phyloP scores from a whole-genome alignment of 768 basidiomycete genomes.

The Suillus americanus region DNA sequence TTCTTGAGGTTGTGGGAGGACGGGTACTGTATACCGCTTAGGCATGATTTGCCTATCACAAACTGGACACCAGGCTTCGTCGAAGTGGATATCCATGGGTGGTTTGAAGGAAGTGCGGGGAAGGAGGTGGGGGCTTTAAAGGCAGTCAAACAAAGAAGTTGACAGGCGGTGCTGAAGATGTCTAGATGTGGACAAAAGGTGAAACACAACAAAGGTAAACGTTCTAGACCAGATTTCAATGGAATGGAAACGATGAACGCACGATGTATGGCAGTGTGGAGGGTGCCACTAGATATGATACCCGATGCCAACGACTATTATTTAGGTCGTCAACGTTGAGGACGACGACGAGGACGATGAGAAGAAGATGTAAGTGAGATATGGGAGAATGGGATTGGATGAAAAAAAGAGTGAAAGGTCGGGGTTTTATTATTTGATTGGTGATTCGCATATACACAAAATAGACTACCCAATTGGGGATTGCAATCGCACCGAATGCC shows the following conservation, averaged over 20 bases:
- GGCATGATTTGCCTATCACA: conserved; percentile 80
- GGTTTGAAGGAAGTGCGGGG: conserved; percentile 9
- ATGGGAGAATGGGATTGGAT: conserved; percentile 26
- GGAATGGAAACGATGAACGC: conserved; percentile 15
- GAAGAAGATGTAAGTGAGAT: conserved; percentile 23
- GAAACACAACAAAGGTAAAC: conserved; percentile 18
- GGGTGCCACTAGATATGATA: neutral
- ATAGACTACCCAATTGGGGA: conserved; percentile 14
- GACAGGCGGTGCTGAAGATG: conserved; percentile 3
- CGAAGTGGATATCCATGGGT: conserved; percentile 43
- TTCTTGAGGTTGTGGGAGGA: conserved; percentile 27
- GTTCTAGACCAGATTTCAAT: conserved; percentile 1
- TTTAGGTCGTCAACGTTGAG: neutral
- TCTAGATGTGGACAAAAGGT: conserved; percentile 9
- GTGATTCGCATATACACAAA: conserved; percentile 32
- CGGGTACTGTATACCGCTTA: conserved; percentile 60
- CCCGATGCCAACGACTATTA: neutral
- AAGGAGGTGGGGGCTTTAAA: conserved; percentile 9
- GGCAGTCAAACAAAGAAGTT: conserved; percentile 1
- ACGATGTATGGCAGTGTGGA: conserved; percentile 12
- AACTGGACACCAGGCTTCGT: conserved; percentile 78
- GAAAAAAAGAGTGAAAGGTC: conserved; percentile 23
- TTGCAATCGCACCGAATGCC: conserved; percentile 28
- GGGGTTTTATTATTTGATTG: conserved; percentile 39
- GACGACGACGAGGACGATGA: neutral